Evolutionary conservation across 2,329 filamentous ascomycete species (phyloP), one percentile per base, ranked within the genome.

Genomic region (Hypomyces rosellus): DNA sequence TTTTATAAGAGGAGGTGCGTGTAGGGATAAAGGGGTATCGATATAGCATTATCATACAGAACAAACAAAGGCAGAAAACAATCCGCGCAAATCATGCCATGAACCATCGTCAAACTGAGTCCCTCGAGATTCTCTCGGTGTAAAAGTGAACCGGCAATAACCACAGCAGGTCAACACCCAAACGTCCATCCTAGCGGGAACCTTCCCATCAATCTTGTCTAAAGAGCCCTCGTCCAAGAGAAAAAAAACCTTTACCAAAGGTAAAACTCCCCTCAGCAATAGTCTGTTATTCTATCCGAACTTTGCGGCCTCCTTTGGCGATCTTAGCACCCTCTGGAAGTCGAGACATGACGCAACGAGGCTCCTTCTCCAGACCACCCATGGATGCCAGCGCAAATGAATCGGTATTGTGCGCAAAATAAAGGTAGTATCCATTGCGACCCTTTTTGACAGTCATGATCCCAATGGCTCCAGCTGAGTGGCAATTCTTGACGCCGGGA

Each of bases 351-450:
- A 92, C 86, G 58, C 87, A 93, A 34, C 81, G 73, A 1, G 93
- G 89, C 48, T 81, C 80, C 43, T 73, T 75, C 57, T 97, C 91
- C 22, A 82, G 78, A 2, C 85, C 87, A 36, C 86, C 82, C 88
- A 97, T 95, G 3, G 89, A 95, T 1, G 90, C 89, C 48, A 99
- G 71, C 5, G 91, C 90, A 73, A 86, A 85, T 2, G 80, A 84
- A 65, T 97, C 92, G 1, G 93, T 99, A 63, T 97, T 99, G 74
- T 99, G 93, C 1, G 87, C 91, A 71, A 95, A 99, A 68, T 92
- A 92, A 46, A 99, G 79, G 63, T 87, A 89, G 56, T 89, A 82
- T 1, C 89, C 90, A 18, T 80, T 76, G 12, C 74, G 75, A 1
- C 81, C 85, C 72, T 90, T 93, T 72, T 97, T 97, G 60, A 96